Evolutionary conservation across 768 basidiomycete genomes (phyloP), one percentile per base, ranked within the genome.

Genomic region (Solioccasus polychromus): DNA sequence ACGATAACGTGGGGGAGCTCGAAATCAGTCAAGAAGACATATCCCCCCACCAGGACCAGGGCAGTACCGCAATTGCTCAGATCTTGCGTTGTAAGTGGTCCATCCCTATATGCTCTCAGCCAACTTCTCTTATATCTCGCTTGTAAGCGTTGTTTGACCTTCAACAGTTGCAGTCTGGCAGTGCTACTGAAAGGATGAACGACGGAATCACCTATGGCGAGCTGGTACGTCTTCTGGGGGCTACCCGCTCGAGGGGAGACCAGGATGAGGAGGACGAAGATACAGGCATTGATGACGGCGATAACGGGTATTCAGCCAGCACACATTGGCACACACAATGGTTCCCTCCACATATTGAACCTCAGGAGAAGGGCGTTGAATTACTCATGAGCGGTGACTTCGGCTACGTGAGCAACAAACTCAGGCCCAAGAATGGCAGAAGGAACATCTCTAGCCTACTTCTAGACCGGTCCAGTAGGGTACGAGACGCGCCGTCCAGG

Each of bases 381-480:
- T 71, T 95, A 11, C 72, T 90, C 9, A 76, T 76, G 52, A 75
- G 82, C 53, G 92, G 92, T 36, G 87, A 92, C 42, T 95, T 92
- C 63, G 91, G 91, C 15, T 68, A 77, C 46, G 71, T 88, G 26
- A 69, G 71, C 28, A 65, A 71, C 44, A 82, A 82, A 59, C 59
- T 74, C 12, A 71, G 66, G 50, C 64, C 68, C 25, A 68, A 71
- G 35, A 68, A 63, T 23, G 68, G 71, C 31, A 57, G 69, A 26
- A 58, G 58, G 29, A 87, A 80, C 49, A 39, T 83, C n/a, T 66
- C 80, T 19, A 74, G 70, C 45, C 55, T 65, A 17, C 59, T 88
- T 10, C 57, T 76, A 30, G 70, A 76, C 35, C 69, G 77, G 37
- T 62, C 68, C 19, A 61, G 60, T 20, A 55, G 53, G 20, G 60